Evolutionary conservation across 208 protist genomes (phyloP).

Genomic region (Leishmania major): DNA sequence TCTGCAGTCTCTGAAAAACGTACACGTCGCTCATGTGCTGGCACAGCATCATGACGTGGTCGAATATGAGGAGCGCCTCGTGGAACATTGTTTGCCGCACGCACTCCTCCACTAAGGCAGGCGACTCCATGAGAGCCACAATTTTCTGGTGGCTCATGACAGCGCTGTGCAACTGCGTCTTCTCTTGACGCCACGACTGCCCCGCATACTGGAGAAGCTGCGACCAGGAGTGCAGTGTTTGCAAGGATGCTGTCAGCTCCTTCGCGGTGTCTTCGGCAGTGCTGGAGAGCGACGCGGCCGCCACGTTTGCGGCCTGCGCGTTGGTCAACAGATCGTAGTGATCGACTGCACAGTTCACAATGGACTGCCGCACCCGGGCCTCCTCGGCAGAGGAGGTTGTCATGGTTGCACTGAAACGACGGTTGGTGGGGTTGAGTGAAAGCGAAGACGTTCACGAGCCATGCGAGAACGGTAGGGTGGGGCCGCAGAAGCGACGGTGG

Average conservation of each 20-base stretch:
- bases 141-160: slow-evolving; percentile 67
- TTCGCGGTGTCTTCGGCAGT: slow-evolving; percentile 44
- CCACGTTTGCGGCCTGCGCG: slow-evolving; percentile 57
- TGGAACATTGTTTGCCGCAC: slow-evolving; percentile 77
- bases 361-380: slow-evolving; percentile 46
- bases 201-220: slow-evolving; percentile 46
- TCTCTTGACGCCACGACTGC: slow-evolving; percentile 66
- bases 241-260: slow-evolving; percentile 48
- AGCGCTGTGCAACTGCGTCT: slow-evolving; percentile 48
- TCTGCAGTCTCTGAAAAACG: slow-evolving; percentile 37
- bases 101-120: slow-evolving; percentile 66
- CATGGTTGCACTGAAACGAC: slow-evolving; percentile 3
- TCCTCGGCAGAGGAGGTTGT: slow-evolving; percentile 32
- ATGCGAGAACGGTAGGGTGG: neutral
- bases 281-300: slow-evolving; percentile 33
- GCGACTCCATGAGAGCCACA: slow-evolving; percentile 73
- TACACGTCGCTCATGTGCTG: slow-evolving; percentile 39
- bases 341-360: slow-evolving; percentile 71
- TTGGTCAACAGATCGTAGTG: slow-evolving; percentile 66
- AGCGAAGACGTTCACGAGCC: neutral
- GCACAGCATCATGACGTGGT: slow-evolving; percentile 59
- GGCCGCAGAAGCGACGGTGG: neutral
- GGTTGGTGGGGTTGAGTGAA: neutral
- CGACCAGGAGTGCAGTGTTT: slow-evolving; percentile 54
- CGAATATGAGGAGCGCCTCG: slow-evolving; percentile 73